phyloP scores from a whole-genome alignment of 768 basidiomycete species.

The Termitomyces sp. region DNA sequence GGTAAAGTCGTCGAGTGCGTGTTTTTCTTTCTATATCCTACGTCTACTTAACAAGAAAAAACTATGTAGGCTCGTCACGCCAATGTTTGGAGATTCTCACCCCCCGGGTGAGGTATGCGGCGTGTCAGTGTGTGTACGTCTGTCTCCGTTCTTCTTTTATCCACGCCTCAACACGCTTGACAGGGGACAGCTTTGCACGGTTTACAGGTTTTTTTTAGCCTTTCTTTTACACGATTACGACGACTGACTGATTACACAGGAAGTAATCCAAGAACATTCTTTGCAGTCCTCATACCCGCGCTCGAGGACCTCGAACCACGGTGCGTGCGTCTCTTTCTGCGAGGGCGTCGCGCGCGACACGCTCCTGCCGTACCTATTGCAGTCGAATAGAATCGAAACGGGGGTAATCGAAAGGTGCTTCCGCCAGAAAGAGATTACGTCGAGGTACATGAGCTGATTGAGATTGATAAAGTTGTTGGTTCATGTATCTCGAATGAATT shows the following conservation, averaged over 20 bases:
- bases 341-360: constrained; percentile 75
- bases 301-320: constrained; percentile 72
- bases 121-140: constrained; percentile 83
- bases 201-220: constrained; percentile 46
- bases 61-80: constrained; percentile 46
- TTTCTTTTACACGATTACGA: no score
- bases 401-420: background rate
- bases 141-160: background rate
- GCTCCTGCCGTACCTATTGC: constrained; percentile 72
- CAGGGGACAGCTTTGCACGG: constrained; percentile 86
- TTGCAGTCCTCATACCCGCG: constrained; percentile 64
- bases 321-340: constrained; percentile 55
- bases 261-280: constrained; percentile 67
- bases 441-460: no score
- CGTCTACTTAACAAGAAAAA: no score
- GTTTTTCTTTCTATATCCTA: no score
- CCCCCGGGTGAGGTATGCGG: constrained; percentile 73
- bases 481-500: background rate
- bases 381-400: background rate
- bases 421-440: no score
- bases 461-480: no score
- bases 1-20: constrained; percentile 73
- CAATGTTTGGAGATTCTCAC: constrained; percentile 75
- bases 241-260: constrained; percentile 28
- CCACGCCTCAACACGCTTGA: fast-evolving